A percentile compares a stretch with the other conserved stretches of the same genome.
phyloP scores from a whole-genome alignment of 2,329 filamentous ascomycete genomes.

The Colletotrichum salicis region DNA sequence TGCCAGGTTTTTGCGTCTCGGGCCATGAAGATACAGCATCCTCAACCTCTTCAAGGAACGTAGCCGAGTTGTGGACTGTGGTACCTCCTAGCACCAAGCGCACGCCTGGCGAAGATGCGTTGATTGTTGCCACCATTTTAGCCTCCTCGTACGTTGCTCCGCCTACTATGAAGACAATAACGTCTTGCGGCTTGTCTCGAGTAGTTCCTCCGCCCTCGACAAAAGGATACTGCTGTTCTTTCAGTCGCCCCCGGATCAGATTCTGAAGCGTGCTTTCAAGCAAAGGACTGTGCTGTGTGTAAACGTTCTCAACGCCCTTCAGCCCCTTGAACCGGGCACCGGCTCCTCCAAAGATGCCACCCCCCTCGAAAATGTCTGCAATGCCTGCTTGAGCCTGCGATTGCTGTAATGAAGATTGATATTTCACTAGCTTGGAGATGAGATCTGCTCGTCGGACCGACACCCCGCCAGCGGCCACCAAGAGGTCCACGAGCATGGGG shows the following conservation, averaged over 20 bases:
- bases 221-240: slow-evolving; percentile 91
- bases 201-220: slow-evolving; percentile 88
- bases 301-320: slow-evolving; percentile 98
- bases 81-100: slow-evolving; percentile 92
- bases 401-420: slow-evolving; percentile 87
- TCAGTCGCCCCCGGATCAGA: slow-evolving; percentile 89
- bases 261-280: slow-evolving; percentile 90
- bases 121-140: slow-evolving; percentile 94
- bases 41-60: slow-evolving; percentile 91
- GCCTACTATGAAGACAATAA: slow-evolving; percentile 93
- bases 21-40: slow-evolving; percentile 90
- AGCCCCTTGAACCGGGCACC: slow-evolving; percentile 91
- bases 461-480: slow-evolving; percentile 85
- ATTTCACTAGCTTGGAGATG: slow-evolving; percentile 83
- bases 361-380: slow-evolving; percentile 90
- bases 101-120: slow-evolving; percentile 88
- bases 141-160: slow-evolving; percentile 97
- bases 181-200: slow-evolving; percentile 94
- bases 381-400: slow-evolving; percentile 81
- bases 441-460: slow-evolving; percentile 79
- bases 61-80: slow-evolving; percentile 84
- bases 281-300: slow-evolving; percentile 94
- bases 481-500: slow-evolving; percentile 85
- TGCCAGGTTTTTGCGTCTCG: slow-evolving; percentile 57
- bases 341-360: slow-evolving; percentile 90